Evolutionary conservation across 1,139 yeast species (phyloP).

Genomic region (Eremothecium gossypii): DNA sequence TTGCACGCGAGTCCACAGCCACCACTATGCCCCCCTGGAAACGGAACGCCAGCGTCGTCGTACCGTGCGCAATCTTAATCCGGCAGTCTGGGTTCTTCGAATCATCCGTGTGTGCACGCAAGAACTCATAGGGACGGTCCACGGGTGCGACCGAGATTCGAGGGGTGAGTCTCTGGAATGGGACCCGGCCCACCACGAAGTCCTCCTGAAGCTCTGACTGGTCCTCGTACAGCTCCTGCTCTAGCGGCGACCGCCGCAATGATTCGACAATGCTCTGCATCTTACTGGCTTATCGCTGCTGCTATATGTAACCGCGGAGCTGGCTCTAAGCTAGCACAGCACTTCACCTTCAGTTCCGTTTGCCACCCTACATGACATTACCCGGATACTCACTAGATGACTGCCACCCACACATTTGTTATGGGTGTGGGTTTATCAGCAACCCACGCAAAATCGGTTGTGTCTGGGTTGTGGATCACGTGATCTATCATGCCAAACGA

Average conservation of each 20-base stretch:
- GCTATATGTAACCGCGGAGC: too few species aligned
- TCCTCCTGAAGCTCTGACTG: constrained; percentile 32
- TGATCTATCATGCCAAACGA: too few species aligned
- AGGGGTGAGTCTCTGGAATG: constrained; percentile 41
- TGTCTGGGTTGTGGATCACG: too few species aligned
- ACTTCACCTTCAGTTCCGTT: not conserved
- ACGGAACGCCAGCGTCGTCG: constrained; percentile 93
- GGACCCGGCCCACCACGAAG: constrained; percentile 26
- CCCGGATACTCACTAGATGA: not conserved
- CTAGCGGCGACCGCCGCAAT: constrained; percentile 17
- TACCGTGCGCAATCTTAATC: constrained; percentile 96
- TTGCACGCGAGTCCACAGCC: constrained; percentile 96
- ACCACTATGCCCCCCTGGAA: constrained; percentile 93
- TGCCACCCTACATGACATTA: not conserved
- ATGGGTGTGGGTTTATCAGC: too few species aligned
- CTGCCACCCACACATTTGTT: not conserved
- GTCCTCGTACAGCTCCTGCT: constrained; percentile 22
- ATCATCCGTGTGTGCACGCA: constrained; percentile 97
- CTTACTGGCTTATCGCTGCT: not conserved
- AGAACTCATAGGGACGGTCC: constrained; percentile 84
- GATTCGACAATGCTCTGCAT: constrained; percentile 30
- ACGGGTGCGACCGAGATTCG: constrained; percentile 71
- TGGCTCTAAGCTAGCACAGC: not conserved
- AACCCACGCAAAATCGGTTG: too few species aligned
- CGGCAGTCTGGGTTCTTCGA: constrained; percentile 85